phyloP scores from a whole-genome alignment of 768 basidiomycete species.

The Termitomyces sp. region DNA sequence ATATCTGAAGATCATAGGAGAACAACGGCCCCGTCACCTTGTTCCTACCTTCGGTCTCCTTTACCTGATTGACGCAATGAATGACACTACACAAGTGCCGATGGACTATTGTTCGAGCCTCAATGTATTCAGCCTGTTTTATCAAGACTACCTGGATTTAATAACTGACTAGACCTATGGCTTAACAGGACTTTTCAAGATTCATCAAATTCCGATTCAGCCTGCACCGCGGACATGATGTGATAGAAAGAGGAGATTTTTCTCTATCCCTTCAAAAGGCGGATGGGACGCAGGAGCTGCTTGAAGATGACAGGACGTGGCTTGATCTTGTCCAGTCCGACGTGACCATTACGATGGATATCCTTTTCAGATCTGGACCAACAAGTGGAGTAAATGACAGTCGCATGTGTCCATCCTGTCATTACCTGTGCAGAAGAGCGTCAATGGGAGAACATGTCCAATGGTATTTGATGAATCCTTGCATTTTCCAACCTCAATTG shows the following conservation, averaged over 20 bases:
- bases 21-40: neutral
- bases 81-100: neutral
- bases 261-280: neutral
- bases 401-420: neutral
- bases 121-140: neutral
- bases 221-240: neutral
- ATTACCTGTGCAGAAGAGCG: neutral
- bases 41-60: neutral
- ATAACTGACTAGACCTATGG: neutral
- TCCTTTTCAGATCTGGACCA: neutral
- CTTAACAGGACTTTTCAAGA: neutral
- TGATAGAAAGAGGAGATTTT: neutral
- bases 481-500: neutral
- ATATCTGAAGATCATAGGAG: neutral
- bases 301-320: neutral
- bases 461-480: neutral
- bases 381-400: neutral
- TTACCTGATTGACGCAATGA: conserved; percentile 2
- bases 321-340: neutral
- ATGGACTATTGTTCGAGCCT: neutral
- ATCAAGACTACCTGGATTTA: too few species aligned
- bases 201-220: neutral
- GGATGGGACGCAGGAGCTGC: neutral
- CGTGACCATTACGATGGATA: neutral
- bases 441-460: neutral